Percentiles rank a stretch among this genome's conserved stretches.
Conservation (phyloP, 768 basidiomycete genomes). For the Serendipita vermifera region DNA sequence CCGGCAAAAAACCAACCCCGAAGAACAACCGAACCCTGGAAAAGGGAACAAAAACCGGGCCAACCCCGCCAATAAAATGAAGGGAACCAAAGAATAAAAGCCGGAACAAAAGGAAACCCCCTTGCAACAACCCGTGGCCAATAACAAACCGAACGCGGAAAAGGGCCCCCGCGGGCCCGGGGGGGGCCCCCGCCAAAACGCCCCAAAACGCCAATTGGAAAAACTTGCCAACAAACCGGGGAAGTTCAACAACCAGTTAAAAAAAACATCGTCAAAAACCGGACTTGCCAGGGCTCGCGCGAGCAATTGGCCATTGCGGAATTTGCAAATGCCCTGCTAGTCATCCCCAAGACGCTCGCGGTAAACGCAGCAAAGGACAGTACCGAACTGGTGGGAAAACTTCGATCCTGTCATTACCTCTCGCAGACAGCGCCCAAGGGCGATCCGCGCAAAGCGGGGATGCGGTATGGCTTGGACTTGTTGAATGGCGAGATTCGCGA, state of each 20-base stretch:
- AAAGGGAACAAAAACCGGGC: conserved; percentile 96
- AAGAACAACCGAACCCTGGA: conserved; percentile 95
- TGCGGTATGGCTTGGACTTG: conserved; percentile 91
- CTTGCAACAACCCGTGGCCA: conserved; percentile 84
- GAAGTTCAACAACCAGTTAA: conserved; percentile 29
- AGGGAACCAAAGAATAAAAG: conserved; percentile 99
- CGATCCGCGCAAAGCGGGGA: conserved; percentile 79
- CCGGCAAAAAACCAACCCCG: conserved; percentile 92
- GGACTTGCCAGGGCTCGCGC: conserved; percentile 63
- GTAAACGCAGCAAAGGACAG: conserved; percentile 99
- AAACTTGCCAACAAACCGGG: conserved; percentile 96
- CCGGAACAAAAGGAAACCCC: conserved; percentile 99
- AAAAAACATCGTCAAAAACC: background rate
- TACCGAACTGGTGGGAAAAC: conserved; percentile 90
- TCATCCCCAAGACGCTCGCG: conserved; percentile 93
- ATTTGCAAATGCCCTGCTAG: conserved; percentile 81
- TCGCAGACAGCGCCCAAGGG: conserved; percentile 84
- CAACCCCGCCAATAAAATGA: too few species aligned
- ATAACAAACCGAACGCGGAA: conserved; percentile 95
- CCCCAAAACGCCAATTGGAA: conserved; percentile 95
- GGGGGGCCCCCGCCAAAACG: conserved; percentile 94
- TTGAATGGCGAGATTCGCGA: conserved; percentile 91
- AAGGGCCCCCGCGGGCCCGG: conserved; percentile 90
- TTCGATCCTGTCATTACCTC: conserved; percentile 92
- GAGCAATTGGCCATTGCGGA: conserved; percentile 99